phyloP scores from a whole-genome alignment of 768 basidiomycete species.

The Dentipellis fragilis region DNA sequence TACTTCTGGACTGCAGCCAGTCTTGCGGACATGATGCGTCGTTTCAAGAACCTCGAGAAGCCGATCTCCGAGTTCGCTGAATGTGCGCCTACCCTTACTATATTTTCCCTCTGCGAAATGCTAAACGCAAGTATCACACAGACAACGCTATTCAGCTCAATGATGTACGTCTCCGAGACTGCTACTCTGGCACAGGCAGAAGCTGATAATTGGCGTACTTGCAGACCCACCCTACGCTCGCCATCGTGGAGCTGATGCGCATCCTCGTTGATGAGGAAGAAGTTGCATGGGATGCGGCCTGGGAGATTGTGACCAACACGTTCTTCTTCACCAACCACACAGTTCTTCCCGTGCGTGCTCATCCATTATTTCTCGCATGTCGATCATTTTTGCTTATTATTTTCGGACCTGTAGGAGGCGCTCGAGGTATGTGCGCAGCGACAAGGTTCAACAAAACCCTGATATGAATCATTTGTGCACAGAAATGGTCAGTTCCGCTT shows the following conservation, averaged over 20 bases:
- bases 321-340: conserved; percentile 97
- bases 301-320: conserved; percentile 81
- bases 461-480: conserved; percentile 1
- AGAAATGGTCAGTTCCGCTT: conserved; percentile 88
- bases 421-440: conserved; percentile 31
- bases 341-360: conserved; percentile 67
- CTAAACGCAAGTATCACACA: conserved; percentile 17
- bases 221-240: conserved; percentile 90
- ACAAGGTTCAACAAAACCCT: not conserved
- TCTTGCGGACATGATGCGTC: conserved; percentile 80
- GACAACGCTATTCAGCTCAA: conserved; percentile 93
- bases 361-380: not conserved
- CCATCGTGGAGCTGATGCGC: conserved; percentile 92
- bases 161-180: conserved; percentile 40
- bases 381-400: not conserved
- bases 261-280: conserved; percentile 90
- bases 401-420: conserved; percentile 43
- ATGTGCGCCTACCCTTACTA: conserved; percentile 33
- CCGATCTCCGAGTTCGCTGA: conserved; percentile 76
- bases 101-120: conserved; percentile 1
- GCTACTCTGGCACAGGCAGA: not conserved
- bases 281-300: conserved; percentile 71
- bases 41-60: conserved; percentile 85
- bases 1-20: conserved; percentile 92
- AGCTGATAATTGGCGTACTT: not conserved